phyloP scores from a whole-genome alignment of 192 early-diverging fungal species.

The Umbelopsis sp. region DNA sequence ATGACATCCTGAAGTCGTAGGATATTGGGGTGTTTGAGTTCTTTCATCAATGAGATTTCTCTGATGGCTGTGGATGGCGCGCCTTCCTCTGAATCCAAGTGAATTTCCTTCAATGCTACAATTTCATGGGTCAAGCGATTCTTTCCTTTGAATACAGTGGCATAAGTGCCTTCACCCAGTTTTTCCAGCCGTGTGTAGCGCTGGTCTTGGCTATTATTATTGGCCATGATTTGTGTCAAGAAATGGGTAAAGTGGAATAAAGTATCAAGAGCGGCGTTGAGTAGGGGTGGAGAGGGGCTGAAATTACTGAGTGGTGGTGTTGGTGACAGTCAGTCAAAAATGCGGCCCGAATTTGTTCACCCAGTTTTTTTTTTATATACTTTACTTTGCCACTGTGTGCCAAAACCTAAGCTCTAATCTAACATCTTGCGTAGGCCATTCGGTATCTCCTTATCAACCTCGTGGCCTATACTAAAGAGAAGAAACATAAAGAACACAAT shows the following conservation, averaged over 20 bases:
- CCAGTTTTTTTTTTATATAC: too few species aligned
- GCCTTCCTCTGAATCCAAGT: slow-evolving; percentile 87
- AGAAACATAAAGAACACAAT: too few species aligned
- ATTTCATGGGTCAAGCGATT: slow-evolving; percentile 76
- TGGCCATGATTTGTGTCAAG: slow-evolving; percentile 7
- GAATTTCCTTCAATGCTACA: slow-evolving; percentile 96
- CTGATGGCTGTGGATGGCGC: slow-evolving; percentile 97
- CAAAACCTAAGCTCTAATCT: too few species aligned
- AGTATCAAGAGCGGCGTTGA: background rate
- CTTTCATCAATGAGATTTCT: slow-evolving; percentile 98
- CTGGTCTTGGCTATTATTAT: slow-evolving; percentile 22
- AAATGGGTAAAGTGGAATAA: background rate
- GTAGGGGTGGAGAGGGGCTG: background rate
- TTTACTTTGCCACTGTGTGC: too few species aligned
- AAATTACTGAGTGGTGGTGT: background rate
- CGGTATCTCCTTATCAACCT: too few species aligned
- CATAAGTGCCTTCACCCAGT: slow-evolving; percentile 98
- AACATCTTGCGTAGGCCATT: too few species aligned
- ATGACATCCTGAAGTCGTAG: slow-evolving; percentile 82
- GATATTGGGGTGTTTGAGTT: slow-evolving; percentile 92
- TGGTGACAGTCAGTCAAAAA: background rate
- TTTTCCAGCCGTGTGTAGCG: slow-evolving; percentile 84
- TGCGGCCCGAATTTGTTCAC: background rate
- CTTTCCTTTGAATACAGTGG: slow-evolving; percentile 85
- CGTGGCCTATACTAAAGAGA: too few species aligned